A percentile compares a stretch with the other conserved stretches of the same genome.
phyloP scores from a whole-genome alignment of 805 yeast species.

The Starmerella ratchasimensis region DNA sequence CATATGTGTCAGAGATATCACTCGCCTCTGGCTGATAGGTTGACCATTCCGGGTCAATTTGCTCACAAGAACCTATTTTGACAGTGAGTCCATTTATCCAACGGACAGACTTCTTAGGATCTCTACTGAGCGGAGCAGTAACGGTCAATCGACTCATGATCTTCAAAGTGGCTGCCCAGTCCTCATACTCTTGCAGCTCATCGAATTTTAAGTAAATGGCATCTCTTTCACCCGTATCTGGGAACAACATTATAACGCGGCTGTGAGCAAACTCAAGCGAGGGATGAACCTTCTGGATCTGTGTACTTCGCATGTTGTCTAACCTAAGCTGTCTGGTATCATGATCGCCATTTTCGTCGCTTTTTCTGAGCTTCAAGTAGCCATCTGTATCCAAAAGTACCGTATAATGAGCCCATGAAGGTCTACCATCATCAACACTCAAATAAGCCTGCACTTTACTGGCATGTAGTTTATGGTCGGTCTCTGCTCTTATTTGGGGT shows the following conservation, averaged over 20 bases:
- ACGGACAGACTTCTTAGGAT: slow-evolving; percentile 15
- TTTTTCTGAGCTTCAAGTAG: slow-evolving; percentile 8
- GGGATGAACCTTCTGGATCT: slow-evolving; percentile 15
- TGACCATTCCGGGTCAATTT: background rate
- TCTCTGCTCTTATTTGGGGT: too few relatives aligned
- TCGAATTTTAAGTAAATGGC: slow-evolving; percentile 20
- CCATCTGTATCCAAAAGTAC: slow-evolving; percentile 17
- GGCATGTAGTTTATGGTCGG: too few relatives aligned
- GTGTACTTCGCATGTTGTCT: slow-evolving; percentile 5
- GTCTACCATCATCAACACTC: slow-evolving; percentile 10
- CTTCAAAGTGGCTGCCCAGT: slow-evolving; percentile 25
- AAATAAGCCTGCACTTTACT: slow-evolving; percentile 16
- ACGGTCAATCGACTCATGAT: slow-evolving; percentile 21
- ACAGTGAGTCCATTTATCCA: slow-evolving; percentile 5
- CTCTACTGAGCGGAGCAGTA: slow-evolving; percentile 15
- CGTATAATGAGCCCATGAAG: slow-evolving; percentile 14
- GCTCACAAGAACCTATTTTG: slow-evolving; percentile 6
- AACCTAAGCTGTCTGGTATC: too few relatives aligned
- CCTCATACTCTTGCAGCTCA: slow-evolving; percentile 22
- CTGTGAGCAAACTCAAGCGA: slow-evolving; percentile 14
- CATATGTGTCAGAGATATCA: slow-evolving; percentile 32
- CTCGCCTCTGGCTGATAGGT: background rate
- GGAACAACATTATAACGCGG: slow-evolving; percentile 15
- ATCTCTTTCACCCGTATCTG: slow-evolving; percentile 20
- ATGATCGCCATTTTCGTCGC: slow-evolving; percentile 6